Evolutionary conservation across 805 yeast species (phyloP), one percentile per base, ranked within the genome.

Genomic region (Candida maltosa): DNA sequence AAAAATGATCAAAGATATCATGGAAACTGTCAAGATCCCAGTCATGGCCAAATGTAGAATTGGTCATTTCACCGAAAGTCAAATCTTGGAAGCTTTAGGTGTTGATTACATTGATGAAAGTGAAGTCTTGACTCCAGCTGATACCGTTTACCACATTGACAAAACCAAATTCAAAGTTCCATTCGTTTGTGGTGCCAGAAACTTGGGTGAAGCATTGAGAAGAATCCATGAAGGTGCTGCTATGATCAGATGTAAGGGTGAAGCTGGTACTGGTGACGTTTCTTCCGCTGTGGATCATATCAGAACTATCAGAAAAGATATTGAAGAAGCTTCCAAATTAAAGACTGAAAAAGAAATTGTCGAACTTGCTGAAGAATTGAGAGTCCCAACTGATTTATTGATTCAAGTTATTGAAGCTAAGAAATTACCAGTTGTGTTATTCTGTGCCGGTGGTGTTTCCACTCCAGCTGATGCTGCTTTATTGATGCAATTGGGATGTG

Each of bases 371-470:
- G 58, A 62, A 37, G 75, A 73, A 40, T 58, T 75, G 40, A 70
- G 87, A 41, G 86, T 83, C 15, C 78, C 84, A 16, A 65, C 65
- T 18, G 70, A 67, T n/a, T 56, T 76, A 31, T 60, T 85, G 38
- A 58, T 70, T 44, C 60, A 69, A 31, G 60, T 73, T 42, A 65
- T 77, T 33, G 69, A 68, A 29, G 63, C 66, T 43, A 57, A 62
- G 7, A 76, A 77, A 49, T 69, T 84, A 42, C 89, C 89, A 1
- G 94, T 84, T 29, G 93, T 85, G 37, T 84, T 83, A 64, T 84
- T 84, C 53, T 91, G 93, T 26, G 93, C 93, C 18, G 94, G 94
- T 28, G 94, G 94, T 40, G 82, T 84, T 34, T 93, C 94, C 7
- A 82, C 94, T 9, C 94, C 94, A 22, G 80, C 89, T 6, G 94